Evolutionary conservation across 352 stramenopile species (phyloP), one percentile per base, ranked within the genome.

Genomic region (Pythium insidiosum): DNA sequence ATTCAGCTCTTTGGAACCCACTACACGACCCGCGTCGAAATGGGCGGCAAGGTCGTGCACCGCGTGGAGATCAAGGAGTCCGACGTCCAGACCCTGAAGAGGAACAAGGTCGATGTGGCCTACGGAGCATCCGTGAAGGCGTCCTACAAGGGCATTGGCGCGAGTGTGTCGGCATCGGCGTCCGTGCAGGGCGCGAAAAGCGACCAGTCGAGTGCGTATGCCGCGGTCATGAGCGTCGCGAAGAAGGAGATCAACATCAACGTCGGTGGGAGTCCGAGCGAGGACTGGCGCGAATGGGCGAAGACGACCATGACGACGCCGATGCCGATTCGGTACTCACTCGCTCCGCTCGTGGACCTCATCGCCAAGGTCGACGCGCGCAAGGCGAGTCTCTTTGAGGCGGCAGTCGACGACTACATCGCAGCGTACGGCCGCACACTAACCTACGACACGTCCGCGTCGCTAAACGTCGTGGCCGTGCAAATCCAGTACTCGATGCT

Each of bases 231-330:
- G 45, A 60, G 42, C 40, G 56, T 64, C 6, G 45, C 56, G 22
- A 52, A 59, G 37, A 64, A 64, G 25, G 56, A 64, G 25, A 30
- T 64, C 41, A 64, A 56, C 37, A 64, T 64, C 31, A 63, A 64
- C 30, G 50, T 64, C 5, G 56, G 56, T 6, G 56, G 56, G 6
- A 60, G 50, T 25, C 56, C 56, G 9, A 64, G 50, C 24, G 56
- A 64, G 4, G 56, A 64, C 38, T 64, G 56, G 56, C 50, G 50
- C 20, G 39, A 56, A n/a, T 60, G 56, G 56, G 56, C 56, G 12
- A 21, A 41, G 31, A 53, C 50, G 20, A 50, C 50, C 4, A 46
- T 39, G 6, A 45, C 47, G n/a, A 37, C 50, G 23, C 56, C 56
- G 5, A 64, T 64, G 45, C 41, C 56, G 1, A 60, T 60, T 18